Percentiles rank a stretch among this genome's conserved stretches.
These are phyloP conservation scores for Pelargonium citronellum DNA, from an alignment of 441 rosid genomes.

Conservation along the genomic window DNA sequence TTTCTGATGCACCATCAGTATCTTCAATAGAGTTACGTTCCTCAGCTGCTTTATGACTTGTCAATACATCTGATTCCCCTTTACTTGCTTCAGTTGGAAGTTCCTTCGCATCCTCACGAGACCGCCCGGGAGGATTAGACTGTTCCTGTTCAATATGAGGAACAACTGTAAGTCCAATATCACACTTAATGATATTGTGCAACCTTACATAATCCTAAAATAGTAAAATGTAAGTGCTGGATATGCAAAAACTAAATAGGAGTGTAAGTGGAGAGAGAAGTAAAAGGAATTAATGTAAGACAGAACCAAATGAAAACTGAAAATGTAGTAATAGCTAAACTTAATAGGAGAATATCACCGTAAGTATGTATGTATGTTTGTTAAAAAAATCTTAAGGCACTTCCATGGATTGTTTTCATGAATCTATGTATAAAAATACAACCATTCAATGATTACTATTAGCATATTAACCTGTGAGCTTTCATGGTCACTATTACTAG, in stretches of 20 bases:
- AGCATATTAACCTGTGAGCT: background rate
- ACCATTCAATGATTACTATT: background rate
- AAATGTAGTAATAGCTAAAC: background rate
- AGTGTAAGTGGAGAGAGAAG: background rate
- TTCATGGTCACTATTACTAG: background rate
- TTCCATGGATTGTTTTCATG: background rate
- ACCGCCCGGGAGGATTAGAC: conserved; percentile 6
- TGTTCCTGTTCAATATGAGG: conserved; percentile 26
- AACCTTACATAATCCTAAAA: background rate
- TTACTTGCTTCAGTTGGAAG: background rate
- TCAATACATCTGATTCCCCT: background rate
- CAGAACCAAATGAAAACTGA: background rate
- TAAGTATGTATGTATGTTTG: background rate
- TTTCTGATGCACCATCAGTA: conserved; percentile 11
- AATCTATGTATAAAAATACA: background rate
- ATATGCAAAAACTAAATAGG: too few relatives aligned
- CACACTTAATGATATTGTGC: background rate
- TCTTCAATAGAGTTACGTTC: background rate
- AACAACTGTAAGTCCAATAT: background rate
- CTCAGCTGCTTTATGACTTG: conserved; percentile 2
- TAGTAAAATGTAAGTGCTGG: too few relatives aligned
- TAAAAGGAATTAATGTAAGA: background rate
- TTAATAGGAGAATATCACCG: background rate
- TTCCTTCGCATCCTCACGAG: background rate
- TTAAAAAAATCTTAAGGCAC: background rate